Conservation (phyloP, 208 protist species). For the Leishmania turanica region DNA sequence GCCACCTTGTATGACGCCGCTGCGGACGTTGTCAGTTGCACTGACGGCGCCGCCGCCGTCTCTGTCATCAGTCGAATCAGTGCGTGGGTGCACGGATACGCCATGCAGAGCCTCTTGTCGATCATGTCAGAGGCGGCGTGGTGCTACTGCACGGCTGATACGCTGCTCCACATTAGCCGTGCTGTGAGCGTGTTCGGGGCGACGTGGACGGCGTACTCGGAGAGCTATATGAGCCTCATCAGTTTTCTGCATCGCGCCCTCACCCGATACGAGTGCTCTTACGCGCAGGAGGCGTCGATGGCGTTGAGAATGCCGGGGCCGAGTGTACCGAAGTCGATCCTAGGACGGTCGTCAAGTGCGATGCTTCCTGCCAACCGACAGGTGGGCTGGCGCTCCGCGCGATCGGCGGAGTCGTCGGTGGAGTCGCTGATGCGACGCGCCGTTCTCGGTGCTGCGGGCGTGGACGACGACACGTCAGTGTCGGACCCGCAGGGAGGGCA, state of each 20-base stretch:
- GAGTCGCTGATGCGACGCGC: slow-evolving; percentile 6
- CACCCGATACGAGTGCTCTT: neutral
- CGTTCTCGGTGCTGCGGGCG: neutral
- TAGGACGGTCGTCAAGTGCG: neutral
- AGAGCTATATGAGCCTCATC: slow-evolving; percentile 26
- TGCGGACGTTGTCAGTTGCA: slow-evolving; percentile 12
- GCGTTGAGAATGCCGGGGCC: neutral
- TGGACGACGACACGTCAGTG: neutral
- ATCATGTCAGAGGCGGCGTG: slow-evolving; percentile 30
- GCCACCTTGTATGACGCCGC: slow-evolving; percentile 34
- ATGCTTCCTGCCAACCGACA: neutral
- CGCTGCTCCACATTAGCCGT: slow-evolving; percentile 24
- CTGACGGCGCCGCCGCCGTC: slow-evolving; percentile 4
- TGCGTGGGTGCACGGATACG: slow-evolving; percentile 1
- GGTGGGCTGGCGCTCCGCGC: neutral
- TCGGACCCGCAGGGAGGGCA: neutral
- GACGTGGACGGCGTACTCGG: slow-evolving; percentile 20
- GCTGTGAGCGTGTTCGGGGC: slow-evolving; percentile 21
- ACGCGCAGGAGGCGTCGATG: neutral
- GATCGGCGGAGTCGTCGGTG: neutral
- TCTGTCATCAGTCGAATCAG: neutral
- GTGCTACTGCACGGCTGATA: slow-evolving; percentile 34
- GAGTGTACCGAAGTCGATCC: neutral
- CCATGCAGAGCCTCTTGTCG: slow-evolving; percentile 17
- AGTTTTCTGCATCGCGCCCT: slow-evolving; percentile 31